Evolutionary conservation across 2,329 filamentous ascomycete species (phyloP).

Genomic region (Monilinia fructicola): DNA sequence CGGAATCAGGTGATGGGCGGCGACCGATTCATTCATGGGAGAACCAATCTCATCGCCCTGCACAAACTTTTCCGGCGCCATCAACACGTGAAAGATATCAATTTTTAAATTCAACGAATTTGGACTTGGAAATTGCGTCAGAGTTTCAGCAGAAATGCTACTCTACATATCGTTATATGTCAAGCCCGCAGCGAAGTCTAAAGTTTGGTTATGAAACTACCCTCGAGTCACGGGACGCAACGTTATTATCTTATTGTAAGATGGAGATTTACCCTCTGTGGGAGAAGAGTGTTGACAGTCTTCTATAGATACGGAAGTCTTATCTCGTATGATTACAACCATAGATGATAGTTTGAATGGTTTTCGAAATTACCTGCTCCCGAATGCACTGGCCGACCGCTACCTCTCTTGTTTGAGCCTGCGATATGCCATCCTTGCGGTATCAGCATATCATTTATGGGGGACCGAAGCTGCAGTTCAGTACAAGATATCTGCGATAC

Average conservation of each 20-base stretch:
- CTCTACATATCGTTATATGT: conserved; percentile 25
- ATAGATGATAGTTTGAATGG: conserved; percentile 50
- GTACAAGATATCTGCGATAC: conserved; percentile 47
- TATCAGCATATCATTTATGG: conserved; percentile 47
- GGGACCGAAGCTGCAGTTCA: conserved; percentile 45
- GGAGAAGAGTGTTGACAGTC: not conserved
- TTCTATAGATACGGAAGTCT: conserved; percentile 18
- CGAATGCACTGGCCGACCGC: conserved; percentile 46
- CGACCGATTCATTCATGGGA: conserved; percentile 34
- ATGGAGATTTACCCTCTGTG: no score
- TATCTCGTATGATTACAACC: conserved; percentile 45
- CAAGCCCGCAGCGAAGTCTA: conserved; percentile 43
- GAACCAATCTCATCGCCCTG: conserved; percentile 24
- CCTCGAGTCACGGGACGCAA: conserved; percentile 34
- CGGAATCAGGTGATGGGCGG: conserved; percentile 49
- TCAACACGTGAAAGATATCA: conserved; percentile 12
- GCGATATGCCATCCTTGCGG: conserved; percentile 47
- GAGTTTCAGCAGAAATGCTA: conserved; percentile 38
- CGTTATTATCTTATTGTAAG: conserved; percentile 32
- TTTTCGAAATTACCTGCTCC: conserved; percentile 48
- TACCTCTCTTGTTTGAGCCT: conserved; percentile 41
- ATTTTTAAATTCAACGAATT: conserved; percentile 12
- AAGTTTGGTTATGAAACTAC: conserved; percentile 39
- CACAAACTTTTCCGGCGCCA: not conserved
- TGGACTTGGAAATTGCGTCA: conserved; percentile 1